Conservation (phyloP, 179 eudicot genomes). For the Silene noctiflora region DNA sequence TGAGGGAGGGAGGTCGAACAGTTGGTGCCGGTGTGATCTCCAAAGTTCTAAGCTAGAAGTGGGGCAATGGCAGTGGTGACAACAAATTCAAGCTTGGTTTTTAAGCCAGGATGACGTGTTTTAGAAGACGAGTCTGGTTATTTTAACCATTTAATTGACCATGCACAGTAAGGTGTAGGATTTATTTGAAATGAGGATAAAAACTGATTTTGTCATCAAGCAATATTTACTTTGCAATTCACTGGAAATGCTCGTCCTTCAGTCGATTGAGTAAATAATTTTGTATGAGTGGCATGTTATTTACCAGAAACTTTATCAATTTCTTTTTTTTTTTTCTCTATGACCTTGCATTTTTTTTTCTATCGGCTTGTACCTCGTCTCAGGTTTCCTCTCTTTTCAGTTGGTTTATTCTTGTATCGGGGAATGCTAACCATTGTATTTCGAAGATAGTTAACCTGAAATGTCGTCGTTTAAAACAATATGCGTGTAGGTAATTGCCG, state of each 20-base stretch:
- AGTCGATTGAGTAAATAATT: constrained; percentile 29
- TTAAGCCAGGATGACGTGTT: constrained; percentile 13
- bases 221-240: constrained; percentile 10
- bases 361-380: no score
- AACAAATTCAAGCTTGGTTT: constrained; percentile 6
- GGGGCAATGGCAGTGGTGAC: neutral
- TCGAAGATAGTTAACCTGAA: no score
- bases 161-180: constrained; percentile 28
- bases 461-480: no score
- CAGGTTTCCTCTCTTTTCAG: no score
- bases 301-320: no score
- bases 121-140: constrained; percentile 23
- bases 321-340: no score
- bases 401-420: no score
- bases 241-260: constrained; percentile 23
- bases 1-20: constrained; percentile 91
- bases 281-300: neutral
- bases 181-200: constrained; percentile 14
- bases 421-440: no score
- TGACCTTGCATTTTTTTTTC: no score
- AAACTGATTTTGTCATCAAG: constrained; percentile 17
- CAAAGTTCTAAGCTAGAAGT: constrained; percentile 42
- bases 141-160: constrained; percentile 20
- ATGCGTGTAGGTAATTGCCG: no score
- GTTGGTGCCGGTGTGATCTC: constrained; percentile 96